These are phyloP conservation scores for Oidiodendron maius DNA, from an alignment of 495 filamentous ascomycete species.

Conservation along the genomic window DNA sequence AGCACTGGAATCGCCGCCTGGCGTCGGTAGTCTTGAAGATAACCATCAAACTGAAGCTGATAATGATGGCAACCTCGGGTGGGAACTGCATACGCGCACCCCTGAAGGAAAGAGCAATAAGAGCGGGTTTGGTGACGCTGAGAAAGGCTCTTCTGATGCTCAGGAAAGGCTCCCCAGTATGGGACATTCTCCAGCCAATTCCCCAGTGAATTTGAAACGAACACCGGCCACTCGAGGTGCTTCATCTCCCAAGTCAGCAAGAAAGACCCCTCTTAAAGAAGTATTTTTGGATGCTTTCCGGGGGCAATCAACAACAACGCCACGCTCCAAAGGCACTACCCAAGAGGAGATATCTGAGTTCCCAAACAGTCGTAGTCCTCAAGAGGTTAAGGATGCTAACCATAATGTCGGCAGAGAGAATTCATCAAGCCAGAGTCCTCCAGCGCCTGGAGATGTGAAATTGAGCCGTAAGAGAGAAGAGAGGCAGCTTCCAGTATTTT, in stretches of 20 bases:
- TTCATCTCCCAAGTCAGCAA: conserved; percentile 29
- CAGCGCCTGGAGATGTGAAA: conserved; percentile 7
- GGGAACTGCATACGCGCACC: too few species aligned
- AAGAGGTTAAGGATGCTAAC: conserved; percentile 7
- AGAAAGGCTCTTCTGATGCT: conserved; percentile 1
- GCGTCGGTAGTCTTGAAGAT: too few species aligned
- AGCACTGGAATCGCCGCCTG: not conserved
- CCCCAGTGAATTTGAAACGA: conserved; percentile 35
- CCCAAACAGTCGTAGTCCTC: conserved; percentile 21
- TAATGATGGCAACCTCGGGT: too few species aligned
- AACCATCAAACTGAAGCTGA: too few species aligned
- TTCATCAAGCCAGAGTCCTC: conserved; percentile 3
- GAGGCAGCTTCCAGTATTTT: conserved; percentile 17
- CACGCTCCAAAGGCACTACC: conserved; percentile 4
- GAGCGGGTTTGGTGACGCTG: too few species aligned
- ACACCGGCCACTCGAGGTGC: conserved; percentile 40
- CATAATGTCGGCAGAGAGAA: conserved; percentile 4
- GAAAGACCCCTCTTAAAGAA: conserved; percentile 36
- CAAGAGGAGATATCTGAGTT: conserved; percentile 14
- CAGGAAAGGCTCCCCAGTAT: conserved; percentile 15
- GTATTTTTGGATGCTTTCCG: conserved; percentile 47
- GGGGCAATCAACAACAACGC: conserved; percentile 41
- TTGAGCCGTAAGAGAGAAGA: conserved; percentile 10
- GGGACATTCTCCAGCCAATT: conserved; percentile 13
- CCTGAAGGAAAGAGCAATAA: too few species aligned